Base-by-base conservation (phyloP, 345 rosid genomes). In the Raphanus raphanistrum region DNA sequence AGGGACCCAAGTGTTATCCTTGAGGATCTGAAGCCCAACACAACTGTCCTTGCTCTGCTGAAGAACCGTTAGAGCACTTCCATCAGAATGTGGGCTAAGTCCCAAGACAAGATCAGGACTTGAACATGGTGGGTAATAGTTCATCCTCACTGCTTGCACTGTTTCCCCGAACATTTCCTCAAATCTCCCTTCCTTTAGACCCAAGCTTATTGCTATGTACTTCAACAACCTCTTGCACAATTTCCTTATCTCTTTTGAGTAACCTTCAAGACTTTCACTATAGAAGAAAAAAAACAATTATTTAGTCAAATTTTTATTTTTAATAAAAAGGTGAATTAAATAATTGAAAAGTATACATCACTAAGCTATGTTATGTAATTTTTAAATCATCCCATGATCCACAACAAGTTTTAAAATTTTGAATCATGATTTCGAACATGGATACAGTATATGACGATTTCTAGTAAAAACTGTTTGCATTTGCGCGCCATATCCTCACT, bases 31-130 rank as follows among this genome's bases (percentile, higher is more conserved):
- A 63, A 94, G 94, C 17, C 97, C 97, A 16, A 78, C 91, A 50
- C 88, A 81, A 82, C 87, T 76, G 21, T 86, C 85, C 66, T 84
- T 89, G 45, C 81, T 84, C 74, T 94, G 98, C 82, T 92, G 98
- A 78, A 94, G 81, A 32, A 92, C 97, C 35, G 98, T 90, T 50
- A 94, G 85, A 61, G 97, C 98, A 86, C 98, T 94, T 54, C 98
- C 98, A 84, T 94, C 98, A 38, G 97, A 92, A 83, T 94, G 97
- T 61, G 97, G 98, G 63, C 98, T 94, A 38, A 94, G 90, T 11
- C 98, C 98, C 38, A 92, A 80, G 68, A 94, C 98, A 76, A 92
- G 97, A 85, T 94, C 97, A 50, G 98, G 98, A 70, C 93, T 87
- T 72, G 97, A 72, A 84, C 98, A 92, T 78, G 98, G 88, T 28